Evolutionary conservation across 1,284 basidiomycete species (phyloP).

Genomic region (Cryptococcus deneoformans): DNA sequence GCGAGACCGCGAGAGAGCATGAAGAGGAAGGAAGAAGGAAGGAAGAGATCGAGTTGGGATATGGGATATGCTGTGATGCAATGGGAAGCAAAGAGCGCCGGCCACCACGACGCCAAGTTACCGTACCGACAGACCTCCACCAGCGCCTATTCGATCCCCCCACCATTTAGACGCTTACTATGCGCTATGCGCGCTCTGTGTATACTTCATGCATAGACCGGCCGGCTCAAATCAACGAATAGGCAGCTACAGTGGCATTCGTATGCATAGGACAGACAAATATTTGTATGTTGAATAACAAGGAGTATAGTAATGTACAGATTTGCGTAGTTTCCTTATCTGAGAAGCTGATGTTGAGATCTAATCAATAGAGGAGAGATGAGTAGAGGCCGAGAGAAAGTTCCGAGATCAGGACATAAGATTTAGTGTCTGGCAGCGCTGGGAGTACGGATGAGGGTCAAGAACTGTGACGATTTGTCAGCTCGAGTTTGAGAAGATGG

Average conservation of each 20-base stretch:
- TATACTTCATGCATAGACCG: no score
- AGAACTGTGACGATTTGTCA: constrained; percentile 9
- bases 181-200: constrained; percentile 39
- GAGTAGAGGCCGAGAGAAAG: neutral
- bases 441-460: constrained; percentile 20
- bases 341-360: neutral
- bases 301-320: neutral
- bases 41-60: neutral
- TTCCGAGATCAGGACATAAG: neutral
- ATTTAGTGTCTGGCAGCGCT: constrained; percentile 12
- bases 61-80: neutral
- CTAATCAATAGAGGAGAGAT: neutral
- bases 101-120: neutral
- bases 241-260: neutral
- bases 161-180: neutral
- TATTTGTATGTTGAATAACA: neutral
- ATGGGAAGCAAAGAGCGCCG: neutral
- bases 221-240: neutral
- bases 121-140: neutral
- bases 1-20: constrained; percentile 11
- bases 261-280: neutral
- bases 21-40: neutral
- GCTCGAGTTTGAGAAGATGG: neutral
- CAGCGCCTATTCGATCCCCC: neutral
- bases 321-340: no score